A percentile compares a stretch with the other conserved stretches of the same genome.
phyloP scores from a whole-genome alignment of 768 basidiomycete species.

The Gymnopilus dilepis region DNA sequence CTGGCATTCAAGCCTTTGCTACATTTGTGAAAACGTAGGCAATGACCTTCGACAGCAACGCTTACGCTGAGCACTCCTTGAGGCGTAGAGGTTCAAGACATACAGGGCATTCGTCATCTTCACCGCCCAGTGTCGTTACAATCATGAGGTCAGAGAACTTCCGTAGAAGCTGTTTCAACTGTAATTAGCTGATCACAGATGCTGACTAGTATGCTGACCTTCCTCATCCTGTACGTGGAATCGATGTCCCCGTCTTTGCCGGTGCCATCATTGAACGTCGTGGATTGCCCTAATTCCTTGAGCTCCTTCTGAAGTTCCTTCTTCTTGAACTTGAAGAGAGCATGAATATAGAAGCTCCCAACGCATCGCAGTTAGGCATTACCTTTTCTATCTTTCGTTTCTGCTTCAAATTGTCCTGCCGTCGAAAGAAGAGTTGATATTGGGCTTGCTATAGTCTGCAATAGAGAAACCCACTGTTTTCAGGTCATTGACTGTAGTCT shows the following conservation, averaged over 20 bases:
- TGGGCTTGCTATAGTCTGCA: background rate
- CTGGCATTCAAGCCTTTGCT: conserved; percentile 46
- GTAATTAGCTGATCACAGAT: background rate
- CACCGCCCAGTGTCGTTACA: conserved; percentile 39
- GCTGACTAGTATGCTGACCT: conserved; percentile 30
- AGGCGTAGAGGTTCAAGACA: conserved; percentile 40
- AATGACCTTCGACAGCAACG: background rate
- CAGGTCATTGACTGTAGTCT: conserved; percentile 22
- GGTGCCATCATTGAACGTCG: conserved; percentile 30
- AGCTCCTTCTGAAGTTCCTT: conserved; percentile 44
- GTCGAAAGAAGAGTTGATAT: background rate
- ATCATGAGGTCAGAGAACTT: conserved; percentile 44
- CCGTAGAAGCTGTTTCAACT: conserved; percentile 42
- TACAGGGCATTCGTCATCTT: conserved; percentile 42
- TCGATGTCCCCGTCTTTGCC: conserved; percentile 35
- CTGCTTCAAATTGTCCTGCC: conserved; percentile 28
- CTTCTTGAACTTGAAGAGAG: conserved; percentile 20
- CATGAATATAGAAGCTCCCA: background rate
- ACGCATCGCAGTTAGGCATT: background rate
- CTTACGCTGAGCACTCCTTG: conserved; percentile 42
- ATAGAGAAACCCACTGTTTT: conserved; percentile 19
- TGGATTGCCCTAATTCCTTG: conserved; percentile 35
- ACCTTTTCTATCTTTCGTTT: conserved; percentile 31
- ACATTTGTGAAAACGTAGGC: background rate
- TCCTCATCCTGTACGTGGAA: conserved; percentile 43